These are phyloP conservation scores for Annona cherimola DNA, from an alignment of 164 flowering plant genomes.

Conservation along the genomic window DNA sequence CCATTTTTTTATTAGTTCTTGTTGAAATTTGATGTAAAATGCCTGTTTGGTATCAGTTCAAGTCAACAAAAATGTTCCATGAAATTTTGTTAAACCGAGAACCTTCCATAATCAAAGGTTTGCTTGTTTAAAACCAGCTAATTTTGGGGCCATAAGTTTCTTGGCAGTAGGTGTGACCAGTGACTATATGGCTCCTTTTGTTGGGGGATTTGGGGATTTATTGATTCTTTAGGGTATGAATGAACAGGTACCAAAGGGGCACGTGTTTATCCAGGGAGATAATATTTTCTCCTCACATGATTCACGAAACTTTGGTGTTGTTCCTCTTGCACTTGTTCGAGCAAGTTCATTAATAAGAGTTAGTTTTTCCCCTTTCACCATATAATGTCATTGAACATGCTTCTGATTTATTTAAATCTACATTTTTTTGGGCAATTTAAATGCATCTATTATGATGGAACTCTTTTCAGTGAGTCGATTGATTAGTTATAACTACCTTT, in stretches of 20 bases:
- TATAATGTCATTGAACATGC: neutral
- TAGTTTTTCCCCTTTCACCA: conserved; percentile 4
- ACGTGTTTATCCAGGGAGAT: conserved; percentile 83
- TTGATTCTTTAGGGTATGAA: neutral
- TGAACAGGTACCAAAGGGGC: conserved; percentile 73
- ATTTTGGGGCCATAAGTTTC: neutral
- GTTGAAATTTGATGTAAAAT: no score
- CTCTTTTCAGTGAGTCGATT: neutral
- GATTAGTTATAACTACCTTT: no score
- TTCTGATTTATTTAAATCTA: neutral
- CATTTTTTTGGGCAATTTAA: no score
- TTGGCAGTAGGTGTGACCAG: no score
- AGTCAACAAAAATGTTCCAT: no score
- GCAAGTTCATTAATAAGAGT: conserved; percentile 58
- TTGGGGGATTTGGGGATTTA: neutral
- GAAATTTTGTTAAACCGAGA: neutral
- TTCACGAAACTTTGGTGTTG: conserved; percentile 70
- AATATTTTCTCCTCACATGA: conserved; percentile 48
- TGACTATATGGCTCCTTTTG: no score
- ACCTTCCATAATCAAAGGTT: no score
- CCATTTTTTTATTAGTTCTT: neutral
- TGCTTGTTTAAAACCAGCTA: neutral
- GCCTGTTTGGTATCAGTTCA: no score
- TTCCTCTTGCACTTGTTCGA: conserved; percentile 60
- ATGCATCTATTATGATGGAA: neutral